Conservation (phyloP, 306 rosid species). For the Macrotyloma uniflorum region DNA sequence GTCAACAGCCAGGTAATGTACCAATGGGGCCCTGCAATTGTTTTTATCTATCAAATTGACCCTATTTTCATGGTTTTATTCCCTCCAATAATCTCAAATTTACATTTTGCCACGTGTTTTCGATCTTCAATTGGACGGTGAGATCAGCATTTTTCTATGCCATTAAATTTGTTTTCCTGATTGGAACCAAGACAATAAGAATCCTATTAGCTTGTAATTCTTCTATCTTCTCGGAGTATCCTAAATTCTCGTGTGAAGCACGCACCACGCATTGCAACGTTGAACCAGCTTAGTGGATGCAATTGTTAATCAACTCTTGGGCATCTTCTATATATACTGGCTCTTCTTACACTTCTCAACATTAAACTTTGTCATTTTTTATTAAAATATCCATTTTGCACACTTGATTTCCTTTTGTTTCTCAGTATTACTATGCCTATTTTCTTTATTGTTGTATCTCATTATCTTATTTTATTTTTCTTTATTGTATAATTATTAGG, state of each 20-base stretch:
- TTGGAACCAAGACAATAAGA: constrained; percentile 1
- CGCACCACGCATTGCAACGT: no score
- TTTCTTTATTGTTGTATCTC: no score
- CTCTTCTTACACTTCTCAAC: no score
- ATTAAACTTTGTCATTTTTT: no score
- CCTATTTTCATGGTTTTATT: constrained; percentile 2
- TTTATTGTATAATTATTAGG: no score
- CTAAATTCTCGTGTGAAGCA: not conserved
- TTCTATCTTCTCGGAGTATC: not conserved
- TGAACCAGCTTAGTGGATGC: no score
- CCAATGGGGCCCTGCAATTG: constrained; percentile 43
- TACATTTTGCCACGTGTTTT: constrained; percentile 39
- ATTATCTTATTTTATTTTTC: no score
- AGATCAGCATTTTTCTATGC: not conserved
- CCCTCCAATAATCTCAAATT: not conserved
- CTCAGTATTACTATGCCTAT: no score
- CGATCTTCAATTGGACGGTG: not conserved
- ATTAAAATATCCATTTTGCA: no score
- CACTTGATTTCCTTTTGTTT: no score
- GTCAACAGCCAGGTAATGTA: constrained; percentile 34
- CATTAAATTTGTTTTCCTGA: not conserved
- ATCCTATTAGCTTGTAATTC: not conserved
- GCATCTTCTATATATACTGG: no score
- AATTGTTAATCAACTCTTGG: no score
- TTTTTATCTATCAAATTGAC: constrained; percentile 15